Evolutionary conservation across 805 yeast species (phyloP), one percentile per base, ranked within the genome.

Genomic region (Candida insectorum): DNA sequence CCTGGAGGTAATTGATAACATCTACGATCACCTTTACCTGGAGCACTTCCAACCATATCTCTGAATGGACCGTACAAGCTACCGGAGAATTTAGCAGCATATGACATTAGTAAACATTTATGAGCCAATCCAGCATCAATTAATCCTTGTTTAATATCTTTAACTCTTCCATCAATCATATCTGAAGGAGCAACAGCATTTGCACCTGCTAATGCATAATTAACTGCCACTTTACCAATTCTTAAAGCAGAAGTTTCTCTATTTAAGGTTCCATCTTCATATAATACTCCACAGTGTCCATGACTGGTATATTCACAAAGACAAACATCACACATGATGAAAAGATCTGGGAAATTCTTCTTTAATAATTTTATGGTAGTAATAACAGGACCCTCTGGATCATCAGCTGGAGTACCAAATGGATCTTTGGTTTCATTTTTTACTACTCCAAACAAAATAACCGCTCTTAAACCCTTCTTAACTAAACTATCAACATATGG

Each of bases 111-210:
- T 67, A 91, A 79, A 30, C 88, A 80, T 56, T 81, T 79, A 62
- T 93, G 95, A 14, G 96, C 96, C 39, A 93, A 60, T 17, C 80
- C 81, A 9, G 84, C 87, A 28, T 77, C 79, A 30, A 91, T 79
- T 31, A 93, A 71, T 3, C 95, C 97, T 25, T 66, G 61, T 60
- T 93, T 93, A 58, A 93, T 93, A 28, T 87, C 97, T 38, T 72
- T 68, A 46, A 93, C 78, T 48, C 98, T 76, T 16, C 98, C 98
- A 60, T 93, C 98, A 51, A 89, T 80, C 97, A 93, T 93, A 56
- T 93, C 98, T 11, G 94, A 82, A 9, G 98, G 98, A 2, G 97
- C 97, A 20, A 93, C 95, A 37, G 87, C 83, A 55, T 93, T 74
- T 2, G 96, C 96, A 35, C 98, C 98, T 1, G 97, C 97, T 48